Evolutionary conservation across 1,284 basidiomycete genomes (phyloP).

Genomic region (Ustilago loliicola): DNA sequence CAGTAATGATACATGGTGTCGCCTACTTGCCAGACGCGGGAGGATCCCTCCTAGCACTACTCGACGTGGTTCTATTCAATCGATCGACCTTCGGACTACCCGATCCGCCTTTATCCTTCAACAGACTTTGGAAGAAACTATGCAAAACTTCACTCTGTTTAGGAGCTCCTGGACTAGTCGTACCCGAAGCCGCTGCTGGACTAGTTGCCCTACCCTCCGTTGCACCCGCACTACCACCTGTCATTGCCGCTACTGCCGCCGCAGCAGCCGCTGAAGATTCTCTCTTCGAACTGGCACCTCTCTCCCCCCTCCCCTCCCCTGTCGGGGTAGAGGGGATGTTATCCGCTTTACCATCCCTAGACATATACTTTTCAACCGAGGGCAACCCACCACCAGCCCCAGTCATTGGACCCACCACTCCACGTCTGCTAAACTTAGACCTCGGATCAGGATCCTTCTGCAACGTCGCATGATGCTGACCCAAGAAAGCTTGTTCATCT

Average conservation of each 20-base stretch:
- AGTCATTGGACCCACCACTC: slow-evolving; percentile 58
- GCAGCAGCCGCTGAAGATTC: slow-evolving; percentile 40
- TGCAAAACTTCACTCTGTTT: slow-evolving; percentile 66
- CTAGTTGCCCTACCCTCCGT: slow-evolving; percentile 38
- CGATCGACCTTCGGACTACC: slow-evolving; percentile 36
- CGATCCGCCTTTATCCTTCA: slow-evolving; percentile 44
- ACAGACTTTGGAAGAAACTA: slow-evolving; percentile 64
- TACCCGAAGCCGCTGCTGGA: slow-evolving; percentile 25
- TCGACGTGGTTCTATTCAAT: slow-evolving; percentile 2
- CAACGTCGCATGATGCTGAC: slow-evolving; percentile 50
- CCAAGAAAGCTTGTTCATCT: slow-evolving; percentile 52
- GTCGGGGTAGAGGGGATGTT: not conserved
- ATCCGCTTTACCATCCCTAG: slow-evolving; percentile 3
- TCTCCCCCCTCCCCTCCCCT: not conserved
- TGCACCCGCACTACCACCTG: slow-evolving; percentile 5
- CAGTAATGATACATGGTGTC: not conserved
- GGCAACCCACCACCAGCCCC: slow-evolving; percentile 45
- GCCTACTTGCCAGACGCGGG: not conserved
- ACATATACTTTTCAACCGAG: slow-evolving; percentile 50
- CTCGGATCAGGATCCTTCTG: slow-evolving; percentile 45
- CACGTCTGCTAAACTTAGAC: slow-evolving; percentile 44
- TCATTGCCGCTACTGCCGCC: slow-evolving; percentile 36
- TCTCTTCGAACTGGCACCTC: slow-evolving; percentile 3
- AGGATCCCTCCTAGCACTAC: not conserved
- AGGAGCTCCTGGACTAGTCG: slow-evolving; percentile 40